Percentiles rank a stretch among this genome's conserved stretches.
phyloP scores from a whole-genome alignment of 164 flowering plant genomes.

The Magnolia sinica region DNA sequence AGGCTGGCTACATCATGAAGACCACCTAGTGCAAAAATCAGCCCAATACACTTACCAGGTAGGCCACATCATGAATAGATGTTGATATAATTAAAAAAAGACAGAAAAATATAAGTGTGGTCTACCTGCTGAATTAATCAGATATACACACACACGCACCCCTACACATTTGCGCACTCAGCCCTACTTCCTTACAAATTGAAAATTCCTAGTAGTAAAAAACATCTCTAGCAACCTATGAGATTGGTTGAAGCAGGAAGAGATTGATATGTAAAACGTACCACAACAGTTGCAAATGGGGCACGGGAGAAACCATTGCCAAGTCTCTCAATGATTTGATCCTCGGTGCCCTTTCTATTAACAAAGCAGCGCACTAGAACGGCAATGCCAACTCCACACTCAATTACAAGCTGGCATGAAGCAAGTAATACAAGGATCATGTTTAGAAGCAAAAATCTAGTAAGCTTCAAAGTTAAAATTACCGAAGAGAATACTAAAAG shows the following conservation, averaged over 20 bases:
- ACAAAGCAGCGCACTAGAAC: constrained; percentile 88
- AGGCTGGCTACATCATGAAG: no score
- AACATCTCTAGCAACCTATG: no score
- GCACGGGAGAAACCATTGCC: constrained; percentile 94
- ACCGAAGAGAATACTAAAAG: not conserved
- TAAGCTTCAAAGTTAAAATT: not conserved
- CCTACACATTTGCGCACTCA: no score
- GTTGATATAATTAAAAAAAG: no score
- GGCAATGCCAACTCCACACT: constrained; percentile 89
- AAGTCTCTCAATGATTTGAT: constrained; percentile 74
- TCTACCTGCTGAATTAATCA: no score
- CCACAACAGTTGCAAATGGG: constrained; percentile 94
- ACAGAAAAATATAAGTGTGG: no score
- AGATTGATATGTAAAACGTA: constrained; percentile 23
- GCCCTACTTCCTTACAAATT: no score
- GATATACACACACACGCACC: no score
- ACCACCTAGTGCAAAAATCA: no score
- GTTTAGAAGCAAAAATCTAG: not conserved
- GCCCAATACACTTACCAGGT: no score
- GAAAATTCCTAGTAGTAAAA: no score
- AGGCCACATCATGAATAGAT: no score
- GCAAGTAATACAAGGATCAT: not conserved
- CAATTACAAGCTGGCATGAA: constrained; percentile 58
- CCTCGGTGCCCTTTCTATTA: constrained; percentile 62
- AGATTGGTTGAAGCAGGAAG: not conserved